Evolutionary conservation across 176 grass and related monocot species (phyloP).

Genomic region (Ensete ventricosum): DNA sequence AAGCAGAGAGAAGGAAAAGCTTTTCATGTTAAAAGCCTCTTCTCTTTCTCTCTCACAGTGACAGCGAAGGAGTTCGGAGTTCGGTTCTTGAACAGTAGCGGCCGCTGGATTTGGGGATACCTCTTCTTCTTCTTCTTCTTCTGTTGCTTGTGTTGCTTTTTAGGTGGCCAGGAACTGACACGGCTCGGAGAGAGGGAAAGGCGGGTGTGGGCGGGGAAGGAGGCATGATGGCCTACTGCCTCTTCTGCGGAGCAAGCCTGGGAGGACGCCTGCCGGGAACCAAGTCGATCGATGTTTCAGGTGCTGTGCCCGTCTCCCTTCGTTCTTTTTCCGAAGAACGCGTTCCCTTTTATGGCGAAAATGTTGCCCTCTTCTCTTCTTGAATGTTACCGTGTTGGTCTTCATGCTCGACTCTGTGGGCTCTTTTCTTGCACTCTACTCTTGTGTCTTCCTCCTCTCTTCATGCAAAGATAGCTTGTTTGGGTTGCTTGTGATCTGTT

Average conservation of each 20-base stretch:
- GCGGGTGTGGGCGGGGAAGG: not conserved
- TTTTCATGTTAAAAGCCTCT: constrained; percentile 8
- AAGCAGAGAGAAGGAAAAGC: constrained; percentile 15
- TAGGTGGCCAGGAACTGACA: constrained; percentile 1
- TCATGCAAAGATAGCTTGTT: not conserved
- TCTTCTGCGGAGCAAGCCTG: not conserved
- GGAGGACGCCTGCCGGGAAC: not conserved
- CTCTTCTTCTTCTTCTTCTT: not conserved
- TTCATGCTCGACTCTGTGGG: not conserved
- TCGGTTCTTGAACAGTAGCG: not conserved
- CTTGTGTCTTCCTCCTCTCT: not conserved
- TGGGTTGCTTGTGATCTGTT: not conserved
- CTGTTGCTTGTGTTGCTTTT: constrained; percentile 20
- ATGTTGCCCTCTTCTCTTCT: not conserved
- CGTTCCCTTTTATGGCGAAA: not conserved
- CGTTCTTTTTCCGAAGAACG: not conserved
- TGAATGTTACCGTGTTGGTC: not conserved
- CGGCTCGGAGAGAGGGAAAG: not conserved
- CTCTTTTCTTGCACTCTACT: not conserved
- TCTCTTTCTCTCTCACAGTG: not conserved
- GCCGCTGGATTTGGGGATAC: not conserved
- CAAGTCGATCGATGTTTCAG: not conserved
- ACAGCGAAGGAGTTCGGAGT: not conserved
- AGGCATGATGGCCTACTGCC: not conserved
- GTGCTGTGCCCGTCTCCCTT: not conserved